Evolutionary conservation across 805 yeast genomes (phyloP).

Genomic region (Metschnikowia colocasiae): DNA sequence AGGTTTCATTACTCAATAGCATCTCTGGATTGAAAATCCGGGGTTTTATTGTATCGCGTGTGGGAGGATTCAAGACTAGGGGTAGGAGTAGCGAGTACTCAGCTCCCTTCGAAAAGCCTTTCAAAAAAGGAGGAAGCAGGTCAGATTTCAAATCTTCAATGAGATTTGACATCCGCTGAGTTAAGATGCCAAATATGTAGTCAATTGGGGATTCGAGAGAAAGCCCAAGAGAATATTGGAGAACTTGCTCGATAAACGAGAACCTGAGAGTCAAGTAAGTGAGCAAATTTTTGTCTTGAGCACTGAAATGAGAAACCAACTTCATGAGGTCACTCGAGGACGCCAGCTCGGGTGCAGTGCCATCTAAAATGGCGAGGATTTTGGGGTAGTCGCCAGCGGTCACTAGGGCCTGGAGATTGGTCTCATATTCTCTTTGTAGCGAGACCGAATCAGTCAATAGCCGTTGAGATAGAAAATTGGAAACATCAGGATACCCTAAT

Average conservation of each 20-base stretch:
- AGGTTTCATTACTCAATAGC: constrained; percentile 2
- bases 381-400: constrained; percentile 8
- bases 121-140: not conserved
- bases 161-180: not conserved
- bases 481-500: constrained; percentile 27
- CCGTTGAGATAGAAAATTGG: constrained; percentile 19
- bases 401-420: constrained; percentile 4
- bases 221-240: constrained; percentile 1
- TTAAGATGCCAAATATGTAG: not conserved
- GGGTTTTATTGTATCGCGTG: not conserved
- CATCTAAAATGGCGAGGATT: not conserved
- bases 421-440: constrained; percentile 3
- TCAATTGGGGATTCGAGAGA: not conserved
- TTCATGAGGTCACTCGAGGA: not conserved
- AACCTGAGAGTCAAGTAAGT: constrained; percentile 11
- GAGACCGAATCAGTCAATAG: not conserved
- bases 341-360: not conserved
- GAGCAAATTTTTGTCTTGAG: constrained; percentile 7
- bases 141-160: not conserved
- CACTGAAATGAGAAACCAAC: not conserved
- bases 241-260: constrained; percentile 11
- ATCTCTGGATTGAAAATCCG: constrained; percentile 6
- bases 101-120: constrained; percentile 6
- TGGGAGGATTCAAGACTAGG: constrained; percentile 12
- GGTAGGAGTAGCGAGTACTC: constrained; percentile 15